Conservation (phyloP, 1,284 basidiomycete genomes). For the Moesziomyces parantarcticus region DNA sequence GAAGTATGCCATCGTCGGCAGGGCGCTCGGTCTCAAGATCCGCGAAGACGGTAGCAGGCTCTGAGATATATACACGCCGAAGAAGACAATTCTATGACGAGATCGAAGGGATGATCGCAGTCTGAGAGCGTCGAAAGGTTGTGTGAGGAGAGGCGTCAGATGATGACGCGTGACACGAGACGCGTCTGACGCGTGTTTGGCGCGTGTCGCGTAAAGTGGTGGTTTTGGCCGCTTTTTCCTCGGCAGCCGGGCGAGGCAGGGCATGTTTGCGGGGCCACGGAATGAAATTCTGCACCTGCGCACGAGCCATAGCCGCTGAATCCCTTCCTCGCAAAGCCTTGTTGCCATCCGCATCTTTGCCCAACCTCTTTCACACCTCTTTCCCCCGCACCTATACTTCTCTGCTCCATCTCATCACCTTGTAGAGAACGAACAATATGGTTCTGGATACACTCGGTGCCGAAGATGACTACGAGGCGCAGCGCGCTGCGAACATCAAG, state of each 20-base stretch:
- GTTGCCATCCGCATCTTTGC: too few species aligned
- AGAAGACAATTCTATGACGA: not conserved
- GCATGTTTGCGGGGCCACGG: not conserved
- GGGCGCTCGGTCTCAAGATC: slow-evolving; percentile 58
- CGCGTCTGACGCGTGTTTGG: not conserved
- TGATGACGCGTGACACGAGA: not conserved
- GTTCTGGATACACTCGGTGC: slow-evolving; percentile 2
- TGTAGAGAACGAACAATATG: not conserved
- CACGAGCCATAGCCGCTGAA: too few species aligned
- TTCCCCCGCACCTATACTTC: too few species aligned
- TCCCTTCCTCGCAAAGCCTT: too few species aligned
- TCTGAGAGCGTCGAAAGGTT: too few species aligned
- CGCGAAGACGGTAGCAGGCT: slow-evolving; percentile 19
- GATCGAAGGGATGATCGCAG: not conserved
- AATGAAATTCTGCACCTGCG: not conserved
- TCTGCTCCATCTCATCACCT: not conserved
- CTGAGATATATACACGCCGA: not conserved
- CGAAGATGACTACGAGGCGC: slow-evolving; percentile 30
- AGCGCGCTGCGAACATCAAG: slow-evolving; percentile 25
- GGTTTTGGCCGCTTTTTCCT: not conserved
- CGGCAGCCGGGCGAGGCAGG: not conserved
- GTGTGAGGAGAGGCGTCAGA: not conserved
- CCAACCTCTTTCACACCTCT: too few species aligned
- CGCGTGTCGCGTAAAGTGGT: not conserved
- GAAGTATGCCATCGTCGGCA: slow-evolving; percentile 59